Base-by-base conservation (phyloP, 1,284 basidiomycete species). In the Ceratobasidium theobromae region DNA sequence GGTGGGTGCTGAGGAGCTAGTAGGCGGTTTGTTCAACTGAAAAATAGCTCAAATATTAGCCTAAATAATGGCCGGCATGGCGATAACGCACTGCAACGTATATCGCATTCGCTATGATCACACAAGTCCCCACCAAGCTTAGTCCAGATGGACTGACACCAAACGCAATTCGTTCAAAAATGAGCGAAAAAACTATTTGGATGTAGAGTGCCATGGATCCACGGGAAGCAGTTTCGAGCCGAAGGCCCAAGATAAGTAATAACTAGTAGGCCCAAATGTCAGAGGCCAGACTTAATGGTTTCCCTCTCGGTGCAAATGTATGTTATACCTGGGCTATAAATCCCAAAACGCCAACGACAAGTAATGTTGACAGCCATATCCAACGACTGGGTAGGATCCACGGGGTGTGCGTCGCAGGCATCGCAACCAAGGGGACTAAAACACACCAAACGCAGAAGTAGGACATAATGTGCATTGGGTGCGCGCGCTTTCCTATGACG, bases 121-220 rank as follows among this genome's bases (percentile, higher is more conserved):
- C 80, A 12, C 79, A 41, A 0, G 83, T 84, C 1, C 86, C 86
- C 5, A 82, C 69, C 5, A 84, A 71, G 0, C 85, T 86, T 3
- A 86, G 74, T 16, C 76, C 65, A 0, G 83, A 80, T 0, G 85
- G 84, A 14, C 74, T 72, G 1, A 79, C 77, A 67, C 83, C 78
- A 74, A 88, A 86, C 72, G 87, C 83, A n/a, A 85, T 76, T 5
- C 80, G 77, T 72, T 88, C 85, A 16, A 86, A 77, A 11, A 82
- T 76, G 1, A 80, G 78, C 0, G 86, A 84, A 70, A 86, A 88
- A 12, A 88, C 78, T 41, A 88, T 81, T 74, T 86, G 84, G 8
- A 82, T 79, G 71, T 88, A 88, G 0, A 88, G 73, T 0, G 82
- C 86, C 75, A 88, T 79, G 0, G 82, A 78, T 0, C 82, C 86